A percentile compares a stretch with the other conserved stretches of the same genome.
Conservation (phyloP, 108 stramenopile genomes). For the Asterionellopsis glacialis region DNA sequence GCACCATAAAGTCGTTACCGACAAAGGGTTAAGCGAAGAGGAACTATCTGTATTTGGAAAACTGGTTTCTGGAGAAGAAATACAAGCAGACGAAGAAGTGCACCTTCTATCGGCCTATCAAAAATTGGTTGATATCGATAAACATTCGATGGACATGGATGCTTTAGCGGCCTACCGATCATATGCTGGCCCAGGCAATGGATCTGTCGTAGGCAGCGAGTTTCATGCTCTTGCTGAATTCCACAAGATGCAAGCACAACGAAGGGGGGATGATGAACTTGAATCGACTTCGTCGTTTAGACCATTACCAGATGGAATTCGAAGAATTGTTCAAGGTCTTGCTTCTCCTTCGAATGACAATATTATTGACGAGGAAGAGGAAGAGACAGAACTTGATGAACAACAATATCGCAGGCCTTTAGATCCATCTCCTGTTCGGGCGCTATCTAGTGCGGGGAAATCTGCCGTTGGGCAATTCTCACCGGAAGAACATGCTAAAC, state of each 20-base stretch:
- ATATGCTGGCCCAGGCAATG: neutral
- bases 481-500: slow-evolving; percentile 4
- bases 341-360: neutral
- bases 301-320: slow-evolving; percentile 28
- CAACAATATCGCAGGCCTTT: neutral
- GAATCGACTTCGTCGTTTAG: slow-evolving; percentile 37
- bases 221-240: slow-evolving; percentile 33
- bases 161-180: too few species aligned
- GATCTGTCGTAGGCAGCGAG: neutral
- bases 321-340: slow-evolving; percentile 20
- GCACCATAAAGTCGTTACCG: too few species aligned
- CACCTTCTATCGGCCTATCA: too few species aligned
- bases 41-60: neutral
- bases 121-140: too few species aligned
- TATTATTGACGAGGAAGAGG: neutral
- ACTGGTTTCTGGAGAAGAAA: neutral
- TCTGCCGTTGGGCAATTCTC: neutral
- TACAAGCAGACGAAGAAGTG: too few species aligned
- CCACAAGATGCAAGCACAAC: slow-evolving; percentile 21
- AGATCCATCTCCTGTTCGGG: slow-evolving; percentile 7
- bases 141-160: too few species aligned
- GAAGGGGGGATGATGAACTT: slow-evolving; percentile 15
- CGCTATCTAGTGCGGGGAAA: neutral
- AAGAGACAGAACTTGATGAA: neutral
- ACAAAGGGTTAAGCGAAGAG: neutral